phyloP scores from a whole-genome alignment of 2,329 filamentous ascomycete genomes.

The Ceratocystis lukuohia region DNA sequence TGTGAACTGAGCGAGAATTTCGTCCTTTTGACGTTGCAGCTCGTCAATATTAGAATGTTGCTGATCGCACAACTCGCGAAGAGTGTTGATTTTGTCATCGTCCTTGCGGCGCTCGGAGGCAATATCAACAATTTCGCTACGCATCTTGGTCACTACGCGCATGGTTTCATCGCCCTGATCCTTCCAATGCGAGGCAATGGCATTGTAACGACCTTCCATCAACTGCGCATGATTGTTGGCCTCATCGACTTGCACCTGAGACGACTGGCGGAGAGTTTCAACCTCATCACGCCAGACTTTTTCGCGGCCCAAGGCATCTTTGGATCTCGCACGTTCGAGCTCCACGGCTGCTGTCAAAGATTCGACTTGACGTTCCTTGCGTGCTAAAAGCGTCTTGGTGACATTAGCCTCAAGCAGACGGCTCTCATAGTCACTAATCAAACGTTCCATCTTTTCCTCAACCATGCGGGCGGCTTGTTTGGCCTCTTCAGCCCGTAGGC shows the following conservation, averaged over 20 bases:
- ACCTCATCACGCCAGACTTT: conserved; percentile 49
- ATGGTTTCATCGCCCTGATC: conserved; percentile 51
- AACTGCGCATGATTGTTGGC: conserved; percentile 51
- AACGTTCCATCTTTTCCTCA: conserved; percentile 58
- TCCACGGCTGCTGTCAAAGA: conserved; percentile 52
- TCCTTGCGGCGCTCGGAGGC: conserved; percentile 44
- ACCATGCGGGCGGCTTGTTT: conserved; percentile 52
- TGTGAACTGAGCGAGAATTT: conserved; percentile 46
- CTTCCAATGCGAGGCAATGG: conserved; percentile 52
- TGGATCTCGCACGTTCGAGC: conserved; percentile 47
- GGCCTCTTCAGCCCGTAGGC: conserved; percentile 54
- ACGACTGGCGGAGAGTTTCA: conserved; percentile 46
- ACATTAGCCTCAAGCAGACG: conserved; percentile 56
- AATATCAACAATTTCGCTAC: conserved; percentile 41
- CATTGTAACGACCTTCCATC: conserved; percentile 57
- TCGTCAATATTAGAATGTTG: conserved; percentile 55
- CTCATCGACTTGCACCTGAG: conserved; percentile 50
- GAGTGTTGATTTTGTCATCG: conserved; percentile 48
- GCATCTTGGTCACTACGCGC: conserved; percentile 36
- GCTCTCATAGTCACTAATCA: conserved; percentile 55
- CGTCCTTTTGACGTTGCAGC: conserved; percentile 46
- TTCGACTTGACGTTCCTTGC: conserved; percentile 63
- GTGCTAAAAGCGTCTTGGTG: conserved; percentile 54
- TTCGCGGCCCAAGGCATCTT: conserved; percentile 46
- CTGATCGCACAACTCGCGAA: conserved; percentile 59